Evolutionary conservation across 2,329 filamentous ascomycete species (phyloP), one percentile per base, ranked within the genome.

Genomic region (Talaromyces sp.): DNA sequence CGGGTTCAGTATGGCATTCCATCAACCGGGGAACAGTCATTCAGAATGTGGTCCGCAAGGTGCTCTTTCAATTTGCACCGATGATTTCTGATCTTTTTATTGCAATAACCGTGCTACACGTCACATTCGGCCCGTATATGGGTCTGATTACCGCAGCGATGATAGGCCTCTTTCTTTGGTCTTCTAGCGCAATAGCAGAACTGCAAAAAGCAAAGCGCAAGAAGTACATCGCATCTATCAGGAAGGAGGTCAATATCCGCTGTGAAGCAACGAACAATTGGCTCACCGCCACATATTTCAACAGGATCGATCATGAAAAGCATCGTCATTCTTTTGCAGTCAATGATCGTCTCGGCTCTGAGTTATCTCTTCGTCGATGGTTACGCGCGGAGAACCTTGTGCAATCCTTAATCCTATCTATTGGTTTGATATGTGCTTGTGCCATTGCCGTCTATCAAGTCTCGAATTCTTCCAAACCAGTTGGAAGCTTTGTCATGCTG

Each of bases 401-500:
- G 21, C 80, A 84, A 66, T 78, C 65, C 61, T 80, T 60, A 14
- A 67, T 85, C 31, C 78, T 84, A 56, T 78, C 79, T 1, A 62
- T 82, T 48, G 81, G 82, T 2, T 77, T 84, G 61, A 68, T 83
- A 44, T 74, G 80, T 65, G 79, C 77, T 66, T 76, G 80, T 70
- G 71, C 84, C 58, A 76, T 86, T 14, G 84, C 83, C 2, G 79
- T 83, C 7, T 80, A 82, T 62, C 79, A 84, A 65, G 82, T 87
- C 37, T 74, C 79, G 0, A 75, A 77, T 40, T 81, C 81, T 0
- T 70, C 72, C 8, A 80, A 80, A 50, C 78, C 82, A 0, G 77
- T 87, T 12, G 86, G 86, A 44, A 82, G 82, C 64, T 87, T 91
- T 65, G 83, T 90, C 4, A 86, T 86, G 18, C 73, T 91, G 28